A percentile compares a stretch with the other conserved stretches of the same genome.
Conservation (phyloP, 176 grass and related monocot genomes). For the Alloteropsis semialata region DNA sequence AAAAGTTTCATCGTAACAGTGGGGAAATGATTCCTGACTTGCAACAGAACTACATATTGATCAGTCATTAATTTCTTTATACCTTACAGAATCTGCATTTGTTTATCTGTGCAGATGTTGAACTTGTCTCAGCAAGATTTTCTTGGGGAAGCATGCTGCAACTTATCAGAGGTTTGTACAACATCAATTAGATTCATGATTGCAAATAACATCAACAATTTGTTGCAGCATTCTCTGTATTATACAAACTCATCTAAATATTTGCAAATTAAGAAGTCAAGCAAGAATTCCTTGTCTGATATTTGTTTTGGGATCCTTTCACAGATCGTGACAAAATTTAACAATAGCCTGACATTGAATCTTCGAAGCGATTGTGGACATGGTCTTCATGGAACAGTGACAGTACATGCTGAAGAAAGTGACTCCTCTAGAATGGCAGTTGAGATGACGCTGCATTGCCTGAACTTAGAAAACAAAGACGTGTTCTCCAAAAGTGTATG, state of each 20-base stretch:
- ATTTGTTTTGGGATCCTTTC: conserved; percentile 28
- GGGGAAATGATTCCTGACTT: not conserved
- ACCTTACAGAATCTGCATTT: conserved; percentile 17
- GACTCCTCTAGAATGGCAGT: conserved; percentile 66
- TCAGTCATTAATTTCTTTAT: not conserved
- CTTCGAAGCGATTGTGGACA: conserved; percentile 43
- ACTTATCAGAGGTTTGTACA: conserved; percentile 74
- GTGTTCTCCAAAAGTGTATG: conserved; percentile 91
- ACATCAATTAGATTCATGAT: conserved; percentile 14
- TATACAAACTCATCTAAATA: conserved; percentile 1
- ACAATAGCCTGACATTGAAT: conserved; percentile 61
- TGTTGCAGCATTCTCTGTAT: not conserved
- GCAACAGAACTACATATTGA: not conserved
- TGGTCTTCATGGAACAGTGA: conserved; percentile 51
- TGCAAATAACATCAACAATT: not conserved
- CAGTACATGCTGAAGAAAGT: conserved; percentile 81
- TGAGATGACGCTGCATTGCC: conserved; percentile 64
- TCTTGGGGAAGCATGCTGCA: conserved; percentile 75
- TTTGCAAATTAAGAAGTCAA: not conserved
- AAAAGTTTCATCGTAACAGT: not conserved
- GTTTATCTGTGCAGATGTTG: conserved; percentile 55
- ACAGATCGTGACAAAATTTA: conserved; percentile 85
- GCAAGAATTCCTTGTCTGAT: not conserved
- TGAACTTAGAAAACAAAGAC: conserved; percentile 82
- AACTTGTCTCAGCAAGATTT: conserved; percentile 81